phyloP scores from a whole-genome alignment of 2,329 filamentous ascomycete species.

The Alternaria infectoria region DNA sequence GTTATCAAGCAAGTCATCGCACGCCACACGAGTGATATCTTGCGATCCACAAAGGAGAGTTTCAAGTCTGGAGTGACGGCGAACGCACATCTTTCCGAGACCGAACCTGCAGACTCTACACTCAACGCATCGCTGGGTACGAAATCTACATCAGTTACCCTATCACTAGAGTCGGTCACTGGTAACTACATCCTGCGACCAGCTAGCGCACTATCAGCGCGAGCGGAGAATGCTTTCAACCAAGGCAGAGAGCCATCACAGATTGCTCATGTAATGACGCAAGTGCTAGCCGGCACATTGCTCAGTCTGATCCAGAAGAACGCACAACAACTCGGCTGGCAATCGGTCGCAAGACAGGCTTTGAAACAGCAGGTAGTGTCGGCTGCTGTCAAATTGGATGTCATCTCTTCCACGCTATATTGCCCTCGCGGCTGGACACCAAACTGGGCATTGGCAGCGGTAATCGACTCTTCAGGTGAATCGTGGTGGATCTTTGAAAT shows the following conservation, averaged over 20 bases:
- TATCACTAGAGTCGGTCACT: slow-evolving; percentile 78
- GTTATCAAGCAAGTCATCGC: slow-evolving; percentile 78
- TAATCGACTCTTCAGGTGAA: slow-evolving; percentile 43
- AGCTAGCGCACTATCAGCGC: slow-evolving; percentile 41
- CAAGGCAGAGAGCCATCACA: slow-evolving; percentile 63
- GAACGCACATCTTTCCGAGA: slow-evolving; percentile 62
- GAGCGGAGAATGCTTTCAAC: slow-evolving; percentile 71
- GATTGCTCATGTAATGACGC: slow-evolving; percentile 64
- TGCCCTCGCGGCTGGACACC: slow-evolving; percentile 73
- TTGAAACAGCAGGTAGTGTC: slow-evolving; percentile 61
- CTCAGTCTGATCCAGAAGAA: slow-evolving; percentile 67
- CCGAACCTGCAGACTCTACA: slow-evolving; percentile 70
- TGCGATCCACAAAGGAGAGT: slow-evolving; percentile 66
- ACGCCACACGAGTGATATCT: slow-evolving; percentile 73
- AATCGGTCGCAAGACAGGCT: slow-evolving; percentile 45
- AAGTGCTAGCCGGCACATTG: slow-evolving; percentile 66
- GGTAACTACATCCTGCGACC: slow-evolving; percentile 77
- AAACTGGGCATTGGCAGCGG: slow-evolving; percentile 73
- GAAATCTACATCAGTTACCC: slow-evolving; percentile 60
- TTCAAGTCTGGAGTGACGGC: slow-evolving; percentile 65
- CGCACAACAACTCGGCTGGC: slow-evolving; percentile 71
- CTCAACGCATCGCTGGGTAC: slow-evolving; percentile 74
- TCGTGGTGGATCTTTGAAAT: slow-evolving; percentile 49
- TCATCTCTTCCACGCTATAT: slow-evolving; percentile 72
- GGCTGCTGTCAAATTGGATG: slow-evolving; percentile 64